Evolutionary conservation across 768 basidiomycete species (phyloP), one percentile per base, ranked within the genome.

Genomic region (Albatrellus ellisii): DNA sequence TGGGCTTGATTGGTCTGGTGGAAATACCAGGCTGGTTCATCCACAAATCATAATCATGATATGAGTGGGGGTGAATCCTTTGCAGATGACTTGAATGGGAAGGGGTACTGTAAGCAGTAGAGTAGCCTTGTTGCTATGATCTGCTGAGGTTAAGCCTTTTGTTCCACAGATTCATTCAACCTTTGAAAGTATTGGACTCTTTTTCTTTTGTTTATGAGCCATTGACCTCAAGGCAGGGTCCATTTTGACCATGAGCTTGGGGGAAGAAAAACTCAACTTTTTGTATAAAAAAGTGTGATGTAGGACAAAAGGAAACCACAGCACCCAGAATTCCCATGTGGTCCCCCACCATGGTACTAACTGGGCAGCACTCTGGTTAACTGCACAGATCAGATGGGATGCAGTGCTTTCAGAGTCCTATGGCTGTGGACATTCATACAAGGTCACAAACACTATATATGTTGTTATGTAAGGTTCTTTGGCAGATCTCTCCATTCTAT

Each of bases 101-200:
- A 74, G 65, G 73, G 71, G 74, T 76, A 72, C 72, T 75, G 75
- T 77, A 77, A 75, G 75, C 66, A 65, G 74, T 75, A 74, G 73
- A 76, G 73, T 75, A 77, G 75, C 73, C 75, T 76, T 76, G 75
- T 76, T 69, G 73, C 73, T 76, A 76, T 73, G 70, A 77, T 76
- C 75, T 66, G 68, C 75, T 76, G 73, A 77, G 75, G 72, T 72
- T 76, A 74, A 76, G 73, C 73, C 69, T 65, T n/a, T 70, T 68
- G 72, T 75, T 71, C 70, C 71, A 73, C 62, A 73, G 72, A 75
- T 73, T 74, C 73, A 72, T 73, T 72, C 67, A 66, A 67, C 69
- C 54, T 46, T 52, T 52, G 60, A n/a, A n/a, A n/a, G n/a, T n/a
- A n/a, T 67, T 63, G 63, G 56, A 65, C 64, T 62, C 59, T 65